Evolutionary conservation across 2,329 filamentous ascomycete species (phyloP).

Genomic region (Aspergillus amoenus): DNA sequence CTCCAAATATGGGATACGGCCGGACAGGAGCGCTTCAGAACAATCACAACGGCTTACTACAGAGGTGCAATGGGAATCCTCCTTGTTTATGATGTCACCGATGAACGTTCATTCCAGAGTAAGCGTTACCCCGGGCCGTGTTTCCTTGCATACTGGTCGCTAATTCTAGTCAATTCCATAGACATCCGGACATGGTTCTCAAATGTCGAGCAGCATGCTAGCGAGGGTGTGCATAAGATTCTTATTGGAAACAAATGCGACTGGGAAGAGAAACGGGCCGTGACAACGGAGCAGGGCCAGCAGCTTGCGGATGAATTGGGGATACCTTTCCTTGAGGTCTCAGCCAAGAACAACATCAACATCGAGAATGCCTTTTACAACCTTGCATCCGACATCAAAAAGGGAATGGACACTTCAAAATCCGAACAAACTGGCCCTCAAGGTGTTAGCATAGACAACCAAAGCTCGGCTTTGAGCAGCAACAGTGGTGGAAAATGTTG

Average conservation of each 20-base stretch:
- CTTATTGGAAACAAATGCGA: constrained; percentile 99
- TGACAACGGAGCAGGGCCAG: constrained; percentile 91
- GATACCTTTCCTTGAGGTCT: constrained; percentile 97
- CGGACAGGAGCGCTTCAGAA: constrained; percentile 96
- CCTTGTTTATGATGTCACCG: constrained; percentile 97
- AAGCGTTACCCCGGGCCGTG: constrained; percentile 38
- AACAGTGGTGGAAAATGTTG: constrained; percentile 72
- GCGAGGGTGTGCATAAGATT: constrained; percentile 99
- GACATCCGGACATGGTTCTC: constrained; percentile 99
- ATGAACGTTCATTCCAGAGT: constrained; percentile 95
- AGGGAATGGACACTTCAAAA: constrained; percentile 90
- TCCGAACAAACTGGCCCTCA: constrained; percentile 61
- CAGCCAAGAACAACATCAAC: constrained; percentile 99
- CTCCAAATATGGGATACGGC: constrained; percentile 99
- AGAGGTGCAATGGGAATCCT: constrained; percentile 97
- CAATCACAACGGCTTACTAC: constrained; percentile 98
- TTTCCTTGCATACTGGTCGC: constrained; percentile 3
- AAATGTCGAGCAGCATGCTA: constrained; percentile 97
- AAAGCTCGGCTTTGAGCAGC: constrained; percentile 51
- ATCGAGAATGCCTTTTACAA: constrained; percentile 98
- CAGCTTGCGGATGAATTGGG: constrained; percentile 91
- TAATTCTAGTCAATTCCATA: constrained; percentile 41
- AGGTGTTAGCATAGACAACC: constrained; percentile 69
- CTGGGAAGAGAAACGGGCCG: constrained; percentile 97
- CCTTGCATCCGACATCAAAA: constrained; percentile 96